A percentile compares a stretch with the other conserved stretches of the same genome.
phyloP scores from a whole-genome alignment of 2,329 filamentous ascomycete genomes.

The Aspergillus fructus region DNA sequence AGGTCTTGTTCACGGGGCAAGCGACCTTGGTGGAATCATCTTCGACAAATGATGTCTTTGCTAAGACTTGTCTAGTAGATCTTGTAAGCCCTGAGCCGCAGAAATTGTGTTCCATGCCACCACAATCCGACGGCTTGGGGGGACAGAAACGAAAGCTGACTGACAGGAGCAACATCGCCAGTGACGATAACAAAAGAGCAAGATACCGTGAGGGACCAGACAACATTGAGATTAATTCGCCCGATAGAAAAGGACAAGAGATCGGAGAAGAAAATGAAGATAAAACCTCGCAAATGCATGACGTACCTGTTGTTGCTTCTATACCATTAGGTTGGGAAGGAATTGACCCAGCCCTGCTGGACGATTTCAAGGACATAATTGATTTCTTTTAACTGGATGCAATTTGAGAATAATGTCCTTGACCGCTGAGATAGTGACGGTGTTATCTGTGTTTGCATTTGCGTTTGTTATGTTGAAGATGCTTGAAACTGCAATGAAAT shows the following conservation, averaged over 20 bases:
- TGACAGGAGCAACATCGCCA: not conserved
- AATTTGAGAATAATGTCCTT: not conserved
- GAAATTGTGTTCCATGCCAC: not conserved
- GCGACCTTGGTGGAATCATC: not conserved
- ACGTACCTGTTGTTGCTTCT: not conserved
- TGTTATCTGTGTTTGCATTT: not conserved
- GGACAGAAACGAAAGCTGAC: constrained; percentile 4
- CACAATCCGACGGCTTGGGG: not conserved
- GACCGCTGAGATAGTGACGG: not conserved
- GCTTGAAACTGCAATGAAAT: not conserved
- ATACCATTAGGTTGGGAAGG: constrained; percentile 31
- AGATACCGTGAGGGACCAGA: not conserved
- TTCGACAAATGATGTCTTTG: not conserved
- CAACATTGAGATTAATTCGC: too few relatives aligned
- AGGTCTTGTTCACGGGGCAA: not conserved
- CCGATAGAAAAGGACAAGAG: not conserved
- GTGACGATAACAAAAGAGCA: not conserved
- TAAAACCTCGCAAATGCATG: not conserved
- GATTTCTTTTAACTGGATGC: constrained; percentile 33
- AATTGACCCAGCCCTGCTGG: constrained; percentile 37
- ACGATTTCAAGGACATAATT: constrained; percentile 43
- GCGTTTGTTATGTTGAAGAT: not conserved
- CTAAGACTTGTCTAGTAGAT: not conserved
- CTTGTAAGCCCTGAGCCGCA: constrained; percentile 3
- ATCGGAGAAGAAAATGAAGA: not conserved